phyloP scores from a whole-genome alignment of 148 eudicot species.

The Euryodendron excelsum region DNA sequence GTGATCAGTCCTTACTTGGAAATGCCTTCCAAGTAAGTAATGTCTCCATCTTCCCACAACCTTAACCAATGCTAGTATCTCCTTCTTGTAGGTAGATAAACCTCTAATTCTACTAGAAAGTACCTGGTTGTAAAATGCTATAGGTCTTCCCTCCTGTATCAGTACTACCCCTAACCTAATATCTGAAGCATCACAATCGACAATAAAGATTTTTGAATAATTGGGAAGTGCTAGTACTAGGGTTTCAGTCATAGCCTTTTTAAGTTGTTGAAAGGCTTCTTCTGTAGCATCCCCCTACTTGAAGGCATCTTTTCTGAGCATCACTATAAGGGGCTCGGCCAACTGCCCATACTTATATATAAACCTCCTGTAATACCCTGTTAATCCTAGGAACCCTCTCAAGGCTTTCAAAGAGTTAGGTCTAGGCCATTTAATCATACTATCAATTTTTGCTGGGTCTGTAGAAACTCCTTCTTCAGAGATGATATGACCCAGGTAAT shows the following conservation, averaged over 20 bases:
- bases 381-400: background rate
- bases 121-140: too few relatives aligned
- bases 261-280: background rate
- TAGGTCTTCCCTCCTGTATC: too few relatives aligned
- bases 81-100: background rate
- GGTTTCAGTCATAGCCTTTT: background rate
- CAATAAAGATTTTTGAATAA: too few relatives aligned
- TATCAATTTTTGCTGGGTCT: background rate
- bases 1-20: background rate
- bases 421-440: background rate
- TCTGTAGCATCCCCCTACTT: background rate
- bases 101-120: too few relatives aligned
- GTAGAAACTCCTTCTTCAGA: background rate
- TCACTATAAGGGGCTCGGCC: background rate
- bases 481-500: constrained; percentile 2
- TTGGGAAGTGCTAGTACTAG: background rate
- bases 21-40: background rate
- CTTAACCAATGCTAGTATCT: background rate
- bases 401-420: background rate
- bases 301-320: background rate
- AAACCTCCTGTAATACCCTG: too few relatives aligned
- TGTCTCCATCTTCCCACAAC: background rate
- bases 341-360: background rate
- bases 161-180: too few relatives aligned
- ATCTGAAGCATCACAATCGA: too few relatives aligned